phyloP scores from a whole-genome alignment of 176 grass and related monocot species.

The Tillandsia fasciculata region DNA sequence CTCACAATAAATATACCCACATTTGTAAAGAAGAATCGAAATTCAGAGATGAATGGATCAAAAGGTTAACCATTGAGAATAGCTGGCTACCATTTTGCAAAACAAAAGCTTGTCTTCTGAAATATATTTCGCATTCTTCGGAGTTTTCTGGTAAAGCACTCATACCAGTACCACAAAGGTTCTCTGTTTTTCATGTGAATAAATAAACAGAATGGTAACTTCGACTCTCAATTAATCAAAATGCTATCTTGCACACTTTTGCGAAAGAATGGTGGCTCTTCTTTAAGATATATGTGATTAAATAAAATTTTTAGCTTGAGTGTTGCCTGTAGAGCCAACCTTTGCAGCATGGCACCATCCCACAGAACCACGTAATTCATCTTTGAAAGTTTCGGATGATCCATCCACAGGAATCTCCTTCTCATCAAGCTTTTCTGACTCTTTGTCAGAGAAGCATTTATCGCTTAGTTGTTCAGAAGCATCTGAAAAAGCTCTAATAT shows the following conservation, averaged over 20 bases:
- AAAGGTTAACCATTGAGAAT: background rate
- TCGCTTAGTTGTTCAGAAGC: conserved; percentile 22
- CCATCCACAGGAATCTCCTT: conserved; percentile 22
- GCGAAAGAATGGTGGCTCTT: background rate
- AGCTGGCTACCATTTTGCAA: background rate
- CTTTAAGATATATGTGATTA: conserved; percentile 3
- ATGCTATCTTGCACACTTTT: background rate
- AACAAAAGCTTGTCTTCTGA: background rate
- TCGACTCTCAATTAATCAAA: background rate
- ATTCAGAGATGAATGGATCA: conserved; percentile 2
- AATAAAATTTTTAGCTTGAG: conserved; percentile 16
- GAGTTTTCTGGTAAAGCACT: background rate
- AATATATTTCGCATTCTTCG: background rate
- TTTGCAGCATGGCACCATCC: conserved; percentile 38
- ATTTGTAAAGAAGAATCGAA: background rate
- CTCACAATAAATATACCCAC: background rate
- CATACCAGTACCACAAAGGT: background rate
- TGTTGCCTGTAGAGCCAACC: conserved; percentile 24
- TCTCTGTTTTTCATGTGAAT: background rate
- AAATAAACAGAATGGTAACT: background rate
- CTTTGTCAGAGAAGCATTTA: conserved; percentile 21
- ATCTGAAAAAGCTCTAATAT: conserved; percentile 3
- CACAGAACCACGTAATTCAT: conserved; percentile 29
- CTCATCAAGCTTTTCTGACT: conserved; percentile 27
- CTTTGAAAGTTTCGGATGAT: conserved; percentile 31